A percentile compares a stretch with the other conserved stretches of the same genome.
These are phyloP conservation scores for Pulveroboletus sp. DNA, from an alignment of 768 basidiomycete genomes.

Conservation along the genomic window DNA sequence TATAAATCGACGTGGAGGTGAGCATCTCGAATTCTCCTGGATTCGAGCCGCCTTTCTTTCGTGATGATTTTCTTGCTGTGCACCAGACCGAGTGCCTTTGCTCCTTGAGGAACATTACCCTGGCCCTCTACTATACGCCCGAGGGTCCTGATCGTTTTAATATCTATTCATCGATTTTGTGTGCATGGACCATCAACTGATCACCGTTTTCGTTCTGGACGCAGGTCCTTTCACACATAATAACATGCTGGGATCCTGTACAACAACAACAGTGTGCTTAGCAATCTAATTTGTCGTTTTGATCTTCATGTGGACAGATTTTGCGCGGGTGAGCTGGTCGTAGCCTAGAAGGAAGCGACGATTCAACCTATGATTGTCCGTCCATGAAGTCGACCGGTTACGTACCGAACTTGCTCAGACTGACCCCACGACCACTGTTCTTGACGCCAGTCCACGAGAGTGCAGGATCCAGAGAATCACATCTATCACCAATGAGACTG, in stretches of 20 bases:
- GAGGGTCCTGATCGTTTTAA: constrained; percentile 29
- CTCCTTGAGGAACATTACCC: constrained; percentile 33
- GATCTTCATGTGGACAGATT: constrained; percentile 82
- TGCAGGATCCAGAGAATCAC: constrained; percentile 91
- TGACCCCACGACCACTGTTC: constrained; percentile 88
- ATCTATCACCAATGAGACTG: constrained; percentile 39
- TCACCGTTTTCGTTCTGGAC: neutral
- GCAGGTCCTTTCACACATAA: neutral
- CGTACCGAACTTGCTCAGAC: constrained; percentile 85
- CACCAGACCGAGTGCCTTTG: constrained; percentile 34
- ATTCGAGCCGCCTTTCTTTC: neutral
- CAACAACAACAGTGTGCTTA: neutral
- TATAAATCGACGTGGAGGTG: too few relatives aligned
- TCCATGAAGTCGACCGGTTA: neutral
- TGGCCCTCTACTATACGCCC: constrained; percentile 33
- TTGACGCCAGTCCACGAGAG: constrained; percentile 95
- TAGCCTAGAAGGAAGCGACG: constrained; percentile 54
- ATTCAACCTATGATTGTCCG: neutral
- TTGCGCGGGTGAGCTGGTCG: constrained; percentile 80
- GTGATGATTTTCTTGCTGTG: constrained; percentile 36
- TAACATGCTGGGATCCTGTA: neutral
- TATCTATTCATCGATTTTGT: neutral
- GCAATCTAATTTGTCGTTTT: constrained; percentile 38
- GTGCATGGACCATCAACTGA: constrained; percentile 1
- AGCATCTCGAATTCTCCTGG: neutral